Evolutionary conservation across 2,329 filamentous ascomycete genomes (phyloP), one percentile per base, ranked within the genome.

Genomic region (Bertia moriformis): DNA sequence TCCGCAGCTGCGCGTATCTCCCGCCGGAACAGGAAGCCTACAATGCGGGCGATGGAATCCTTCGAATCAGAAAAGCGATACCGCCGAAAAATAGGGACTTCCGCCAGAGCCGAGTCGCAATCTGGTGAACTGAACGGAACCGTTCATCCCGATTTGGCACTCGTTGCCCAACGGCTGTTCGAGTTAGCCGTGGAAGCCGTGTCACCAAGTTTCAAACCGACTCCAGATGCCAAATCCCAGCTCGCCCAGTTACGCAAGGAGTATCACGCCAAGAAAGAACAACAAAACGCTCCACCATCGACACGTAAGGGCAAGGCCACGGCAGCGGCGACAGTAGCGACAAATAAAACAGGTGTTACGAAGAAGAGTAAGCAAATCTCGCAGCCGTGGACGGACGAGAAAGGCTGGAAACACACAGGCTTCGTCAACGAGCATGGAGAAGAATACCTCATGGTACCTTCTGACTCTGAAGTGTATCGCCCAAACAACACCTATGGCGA

Each of bases 321-420:
- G 10, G 10, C 24, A n/a, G n/a, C 10, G 10, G n/a, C n/a, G 24
- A 10, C 24, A 29, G 10, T 29, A 10, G 24, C 10, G 10, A 29
- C n/a, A n/a, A n/a, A 29, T n/a, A 29, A 29, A n/a, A 29, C 24
- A n/a, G n/a, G n/a, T 10, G 24, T 29, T 10, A n/a, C n/a, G n/a
- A n/a, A n/a, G n/a, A n/a, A n/a, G n/a, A n/a, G n/a, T n/a, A n/a
- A n/a, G n/a, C n/a, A 47, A 36, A 39, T 40, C 24, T 44, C 48
- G 13, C 43, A 47, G 2, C 48, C 45, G 19, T 48, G 48, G 45
- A 51, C 51, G 37, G 52, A 55, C 41, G 44, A 42, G 17, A 48
- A 53, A 29, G 53, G 52, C 33, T 56, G 52, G 50, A 42, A 42
- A 30, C 46, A 54, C 30, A 54, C 53, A 40, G 54, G 52, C 18